phyloP scores from a whole-genome alignment of 176 grass and related monocot species.

The Musa schizocarpa region DNA sequence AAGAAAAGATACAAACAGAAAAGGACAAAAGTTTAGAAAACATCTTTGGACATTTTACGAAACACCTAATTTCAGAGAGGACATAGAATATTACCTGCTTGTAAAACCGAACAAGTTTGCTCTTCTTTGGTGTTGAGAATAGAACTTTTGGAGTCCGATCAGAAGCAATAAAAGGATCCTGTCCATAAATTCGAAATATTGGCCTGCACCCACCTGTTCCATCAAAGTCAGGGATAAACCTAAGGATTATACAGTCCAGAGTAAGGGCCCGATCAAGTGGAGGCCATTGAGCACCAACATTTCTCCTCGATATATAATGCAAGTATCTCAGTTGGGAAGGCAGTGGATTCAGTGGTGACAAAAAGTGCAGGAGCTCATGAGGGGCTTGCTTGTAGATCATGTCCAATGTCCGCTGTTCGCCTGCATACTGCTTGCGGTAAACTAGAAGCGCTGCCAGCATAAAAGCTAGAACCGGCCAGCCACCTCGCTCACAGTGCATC shows the following conservation, averaged over 20 bases:
- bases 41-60: not conserved
- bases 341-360: conserved; percentile 79
- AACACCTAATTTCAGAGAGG: conserved; percentile 7
- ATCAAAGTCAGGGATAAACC: conserved; percentile 57
- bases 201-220: conserved; percentile 75
- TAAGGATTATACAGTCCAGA: conserved; percentile 88
- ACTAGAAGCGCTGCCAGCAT: conserved; percentile 90
- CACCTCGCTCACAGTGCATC: conserved; percentile 92
- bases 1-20: too few species aligned
- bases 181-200: conserved; percentile 89
- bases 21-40: too few species aligned
- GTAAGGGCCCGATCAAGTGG: conserved; percentile 78
- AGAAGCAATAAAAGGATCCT: conserved; percentile 61
- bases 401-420: conserved; percentile 79
- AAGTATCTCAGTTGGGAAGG: conserved; percentile 95
- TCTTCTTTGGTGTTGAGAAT: conserved; percentile 69
- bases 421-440: conserved; percentile 79
- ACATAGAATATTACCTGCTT: conserved; percentile 49
- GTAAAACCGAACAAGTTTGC: conserved; percentile 75
- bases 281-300: conserved; percentile 74
- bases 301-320: conserved; percentile 86
- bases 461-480: conserved; percentile 88
- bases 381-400: conserved; percentile 99
- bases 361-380: conserved; percentile 57
- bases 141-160: conserved; percentile 60